Evolutionary conservation across 345 rosid species (phyloP), one percentile per base, ranked within the genome.

Genomic region (Alliaria petiolata): DNA sequence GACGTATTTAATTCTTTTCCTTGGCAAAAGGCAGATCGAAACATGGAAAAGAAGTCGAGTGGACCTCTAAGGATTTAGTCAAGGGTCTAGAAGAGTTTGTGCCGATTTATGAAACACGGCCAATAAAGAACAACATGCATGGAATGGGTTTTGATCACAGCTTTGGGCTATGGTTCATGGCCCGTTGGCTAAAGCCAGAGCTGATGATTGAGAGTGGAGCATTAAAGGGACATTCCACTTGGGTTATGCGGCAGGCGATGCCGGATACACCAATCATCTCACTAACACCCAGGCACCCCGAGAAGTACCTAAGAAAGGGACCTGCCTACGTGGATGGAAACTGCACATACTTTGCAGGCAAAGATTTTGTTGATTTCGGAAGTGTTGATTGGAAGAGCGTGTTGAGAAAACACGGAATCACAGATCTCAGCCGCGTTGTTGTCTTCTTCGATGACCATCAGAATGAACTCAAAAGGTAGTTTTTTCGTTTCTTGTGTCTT

Each of bases 101-200:
- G 30, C 92, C 90, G 3, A 86, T 88, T 69, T 95, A 95, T 71
- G 99, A 95, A 80, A 83, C 86, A n/a, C 83, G 99, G 1, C 99
- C 98, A 2, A 92, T 95, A 3, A 87, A 92, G 74, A 92, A 95
- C 78, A 95, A 92, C 80, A 79, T 92, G 91, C 77, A 86, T 59
- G 99, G 98, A 33, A 95, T 95, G 99, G 98, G 99, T 65, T 95
- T 95, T 72, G 99, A 95, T 74, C 99, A 95, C 75, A 95, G 98
- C 85, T 95, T 89, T 79, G 99, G 99, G 39, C 86, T 95, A 65
- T 95, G 99, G 99, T 95, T 92, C 84, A 89, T 88, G 77, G 74
- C 96, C 0, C 84, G 82, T 34, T 84, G 95, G 98, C 79, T 89
- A 44, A 88, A 95, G 76, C 99, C 98, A n/a, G 95, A 85, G 72